phyloP scores from a whole-genome alignment of 768 basidiomycete genomes.

The Leccinellum albellum region DNA sequence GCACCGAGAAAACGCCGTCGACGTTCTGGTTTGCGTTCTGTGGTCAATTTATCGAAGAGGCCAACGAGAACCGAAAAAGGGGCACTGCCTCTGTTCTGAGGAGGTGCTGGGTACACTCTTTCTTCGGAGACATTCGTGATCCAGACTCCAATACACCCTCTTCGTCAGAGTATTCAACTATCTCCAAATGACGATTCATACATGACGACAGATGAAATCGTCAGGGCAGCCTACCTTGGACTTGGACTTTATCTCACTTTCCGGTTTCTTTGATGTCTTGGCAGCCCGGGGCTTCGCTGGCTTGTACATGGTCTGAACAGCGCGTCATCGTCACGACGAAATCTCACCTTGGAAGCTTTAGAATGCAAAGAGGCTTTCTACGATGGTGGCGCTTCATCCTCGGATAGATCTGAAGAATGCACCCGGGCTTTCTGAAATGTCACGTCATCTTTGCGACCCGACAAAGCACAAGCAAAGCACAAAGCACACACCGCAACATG shows the following conservation, averaged over 20 bases:
- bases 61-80: conserved; percentile 65
- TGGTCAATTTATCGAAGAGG: conserved; percentile 73
- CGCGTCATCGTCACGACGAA: neutral
- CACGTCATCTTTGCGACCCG: neutral
- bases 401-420: neutral
- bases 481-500: conserved; percentile 10
- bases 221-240: conserved; percentile 19
- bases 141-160: conserved; percentile 13
- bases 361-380: conserved; percentile 12
- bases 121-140: conserved; percentile 4
- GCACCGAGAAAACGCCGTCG: conserved; percentile 62
- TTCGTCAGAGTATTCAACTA: conserved; percentile 28
- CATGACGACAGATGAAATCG: neutral
- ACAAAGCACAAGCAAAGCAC: neutral
- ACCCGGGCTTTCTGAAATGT: neutral
- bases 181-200: conserved; percentile 13
- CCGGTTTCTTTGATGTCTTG: conserved; percentile 15
- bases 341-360: conserved; percentile 10
- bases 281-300: conserved; percentile 7
- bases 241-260: conserved; percentile 20
- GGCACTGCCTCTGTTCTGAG: conserved; percentile 62
- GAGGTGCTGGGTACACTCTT: conserved; percentile 47
- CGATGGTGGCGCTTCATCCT: neutral
- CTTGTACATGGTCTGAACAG: conserved; percentile 4
- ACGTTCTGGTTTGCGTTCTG: conserved; percentile 70